These are phyloP conservation scores for Aspergillus leporis DNA, from an alignment of 495 filamentous ascomycete genomes.

Conservation along the genomic window DNA sequence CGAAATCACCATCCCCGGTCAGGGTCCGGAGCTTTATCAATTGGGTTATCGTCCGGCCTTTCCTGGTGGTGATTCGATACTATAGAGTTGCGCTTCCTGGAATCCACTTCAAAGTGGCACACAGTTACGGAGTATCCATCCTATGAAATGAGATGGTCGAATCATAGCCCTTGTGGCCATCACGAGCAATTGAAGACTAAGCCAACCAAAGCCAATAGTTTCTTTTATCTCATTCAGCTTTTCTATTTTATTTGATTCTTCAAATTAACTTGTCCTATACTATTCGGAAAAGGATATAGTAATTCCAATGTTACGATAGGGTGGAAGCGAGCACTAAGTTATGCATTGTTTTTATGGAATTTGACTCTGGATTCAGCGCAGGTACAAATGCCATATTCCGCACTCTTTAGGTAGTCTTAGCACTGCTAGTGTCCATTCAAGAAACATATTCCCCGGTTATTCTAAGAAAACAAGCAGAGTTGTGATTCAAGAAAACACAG, in stretches of 20 bases:
- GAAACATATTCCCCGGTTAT: constrained; percentile 57
- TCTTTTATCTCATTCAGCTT: neutral
- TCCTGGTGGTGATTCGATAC: neutral
- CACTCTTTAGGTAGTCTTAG: constrained; percentile 48
- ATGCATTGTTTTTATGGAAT: too few relatives aligned
- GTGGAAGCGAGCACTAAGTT: too few relatives aligned
- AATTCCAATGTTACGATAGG: neutral
- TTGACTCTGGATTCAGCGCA: too few relatives aligned
- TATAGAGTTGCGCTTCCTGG: neutral
- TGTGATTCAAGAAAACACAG: constrained; percentile 57
- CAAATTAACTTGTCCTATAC: too few relatives aligned
- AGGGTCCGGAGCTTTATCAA: neutral
- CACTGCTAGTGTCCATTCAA: constrained; percentile 43
- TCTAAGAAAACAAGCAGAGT: constrained; percentile 24
- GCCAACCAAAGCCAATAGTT: neutral
- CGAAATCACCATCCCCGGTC: too few relatives aligned
- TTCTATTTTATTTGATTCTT: neutral
- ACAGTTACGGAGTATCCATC: neutral
- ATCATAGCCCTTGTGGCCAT: neutral
- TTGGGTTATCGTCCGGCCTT: neutral
- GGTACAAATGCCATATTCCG: too few relatives aligned
- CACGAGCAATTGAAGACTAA: neutral
- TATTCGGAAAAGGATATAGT: neutral
- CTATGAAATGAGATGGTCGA: neutral
- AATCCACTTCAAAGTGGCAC: constrained; percentile 1